A percentile compares a stretch with the other conserved stretches of the same genome.
Conservation (phyloP, 805 yeast genomes). For the Cyberlindnera subsufficiens region DNA sequence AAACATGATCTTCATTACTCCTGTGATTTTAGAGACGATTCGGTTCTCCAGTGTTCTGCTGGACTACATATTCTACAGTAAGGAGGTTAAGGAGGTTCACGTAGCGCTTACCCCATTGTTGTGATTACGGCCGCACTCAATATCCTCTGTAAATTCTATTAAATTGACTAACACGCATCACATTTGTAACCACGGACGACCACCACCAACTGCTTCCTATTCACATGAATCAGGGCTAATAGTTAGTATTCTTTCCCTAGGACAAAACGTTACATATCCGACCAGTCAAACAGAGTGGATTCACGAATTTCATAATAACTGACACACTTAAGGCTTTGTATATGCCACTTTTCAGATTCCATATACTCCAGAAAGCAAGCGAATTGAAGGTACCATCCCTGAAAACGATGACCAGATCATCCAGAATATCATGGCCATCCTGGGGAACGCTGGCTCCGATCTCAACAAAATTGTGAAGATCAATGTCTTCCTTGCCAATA, state of each 20-base stretch:
- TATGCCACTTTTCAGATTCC: slow-evolving; percentile 97
- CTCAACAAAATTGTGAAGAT: slow-evolving; percentile 80
- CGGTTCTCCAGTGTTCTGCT: too few species aligned
- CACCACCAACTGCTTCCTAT: slow-evolving; percentile 95
- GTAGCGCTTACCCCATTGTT: too few species aligned
- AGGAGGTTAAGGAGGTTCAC: too few species aligned
- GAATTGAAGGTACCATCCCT: slow-evolving; percentile 68
- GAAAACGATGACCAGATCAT: slow-evolving; percentile 75
- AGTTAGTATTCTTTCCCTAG: slow-evolving; percentile 30
- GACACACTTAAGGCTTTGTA: slow-evolving; percentile 55
- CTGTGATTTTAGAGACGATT: too few species aligned
- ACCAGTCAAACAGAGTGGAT: too few species aligned
- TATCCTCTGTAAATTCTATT: too few species aligned
- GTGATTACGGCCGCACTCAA: too few species aligned
- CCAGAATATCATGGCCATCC: slow-evolving; percentile 61
- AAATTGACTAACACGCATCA: slow-evolving; percentile 8
- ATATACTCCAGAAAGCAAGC: slow-evolving; percentile 73
- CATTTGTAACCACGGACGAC: slow-evolving; percentile 65
- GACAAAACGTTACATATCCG: not conserved
- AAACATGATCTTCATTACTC: too few species aligned
- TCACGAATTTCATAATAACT: not conserved
- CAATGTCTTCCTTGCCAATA: slow-evolving; percentile 87
- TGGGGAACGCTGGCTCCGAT: slow-evolving; percentile 81
- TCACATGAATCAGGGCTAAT: slow-evolving; percentile 89
- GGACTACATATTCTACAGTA: too few species aligned